Evolutionary conservation across 352 stramenopile species (phyloP).

Genomic region (Phytopythium mirpurense): DNA sequence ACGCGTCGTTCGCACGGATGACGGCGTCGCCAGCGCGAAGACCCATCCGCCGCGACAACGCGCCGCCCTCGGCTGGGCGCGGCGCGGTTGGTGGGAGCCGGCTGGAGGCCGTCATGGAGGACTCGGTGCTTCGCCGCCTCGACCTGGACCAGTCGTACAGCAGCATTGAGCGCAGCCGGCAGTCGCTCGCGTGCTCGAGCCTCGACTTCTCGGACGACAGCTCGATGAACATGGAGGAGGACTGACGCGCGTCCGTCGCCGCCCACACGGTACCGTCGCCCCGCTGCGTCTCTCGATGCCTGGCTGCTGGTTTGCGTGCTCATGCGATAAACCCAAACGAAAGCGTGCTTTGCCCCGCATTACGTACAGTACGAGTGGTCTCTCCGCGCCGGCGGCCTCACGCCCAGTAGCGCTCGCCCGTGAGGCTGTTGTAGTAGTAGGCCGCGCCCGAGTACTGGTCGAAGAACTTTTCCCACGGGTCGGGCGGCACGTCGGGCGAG

Average conservation of each 20-base stretch:
- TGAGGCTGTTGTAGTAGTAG: conserved; percentile 89
- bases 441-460: conserved; percentile 81
- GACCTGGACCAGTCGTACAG: conserved; percentile 63
- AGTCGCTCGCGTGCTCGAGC: conserved; percentile 49
- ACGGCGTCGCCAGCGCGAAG: background rate
- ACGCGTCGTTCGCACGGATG: conserved; percentile 27
- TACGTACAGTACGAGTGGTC: background rate
- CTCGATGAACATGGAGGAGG: conserved; percentile 70
- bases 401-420: conserved; percentile 81
- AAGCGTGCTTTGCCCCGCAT: conserved; percentile 1
- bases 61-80: conserved; percentile 3
- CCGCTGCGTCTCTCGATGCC: too few relatives aligned
- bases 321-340: background rate
- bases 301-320: background rate
- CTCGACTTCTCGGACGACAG: conserved; percentile 75
- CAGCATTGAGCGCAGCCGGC: conserved; percentile 61
- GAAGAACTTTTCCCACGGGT: conserved; percentile 84
- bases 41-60: background rate
- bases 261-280: background rate
- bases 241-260: background rate
- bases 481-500: conserved; percentile 23
- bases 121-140: conserved; percentile 29
- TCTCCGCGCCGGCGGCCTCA: conserved; percentile 10
- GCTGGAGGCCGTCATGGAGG: conserved; percentile 12
- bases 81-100: conserved; percentile 1